These are phyloP conservation scores for Wallacemonas sp. DNA, from an alignment of 208 protist genomes.

Conservation along the genomic window DNA sequence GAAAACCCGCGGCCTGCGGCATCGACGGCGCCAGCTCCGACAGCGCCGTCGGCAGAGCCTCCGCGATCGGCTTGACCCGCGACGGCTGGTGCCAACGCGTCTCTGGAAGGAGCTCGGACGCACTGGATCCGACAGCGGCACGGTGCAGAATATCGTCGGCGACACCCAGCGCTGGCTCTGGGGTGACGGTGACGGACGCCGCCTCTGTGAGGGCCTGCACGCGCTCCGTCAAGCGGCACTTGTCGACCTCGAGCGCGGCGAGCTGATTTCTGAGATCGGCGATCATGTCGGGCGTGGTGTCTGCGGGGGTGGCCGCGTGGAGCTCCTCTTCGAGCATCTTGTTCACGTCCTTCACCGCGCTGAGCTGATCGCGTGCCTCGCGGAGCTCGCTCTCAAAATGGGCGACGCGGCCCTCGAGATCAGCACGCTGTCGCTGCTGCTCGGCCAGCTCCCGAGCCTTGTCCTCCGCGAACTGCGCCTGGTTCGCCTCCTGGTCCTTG, in stretches of 20 bases:
- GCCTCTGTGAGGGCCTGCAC: background rate
- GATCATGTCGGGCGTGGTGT: background rate
- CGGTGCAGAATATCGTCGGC: background rate
- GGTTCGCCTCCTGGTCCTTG: constrained; percentile 16
- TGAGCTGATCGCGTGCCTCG: background rate
- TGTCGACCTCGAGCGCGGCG: background rate
- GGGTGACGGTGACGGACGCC: background rate
- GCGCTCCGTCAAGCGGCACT: background rate
- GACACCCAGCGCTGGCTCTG: constrained; percentile 11
- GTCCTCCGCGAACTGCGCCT: background rate
- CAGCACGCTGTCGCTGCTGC: background rate
- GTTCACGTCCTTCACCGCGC: constrained; percentile 10
- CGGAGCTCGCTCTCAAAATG: constrained; percentile 9
- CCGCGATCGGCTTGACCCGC: constrained; percentile 27
- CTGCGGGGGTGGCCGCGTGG: background rate
- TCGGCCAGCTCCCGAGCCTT: background rate
- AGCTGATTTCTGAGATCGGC: background rate
- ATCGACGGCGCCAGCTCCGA: background rate
- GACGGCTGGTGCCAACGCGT: constrained; percentile 15
- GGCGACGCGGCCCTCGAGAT: background rate
- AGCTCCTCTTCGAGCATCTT: constrained; percentile 14
- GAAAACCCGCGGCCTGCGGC: constrained; percentile 5
- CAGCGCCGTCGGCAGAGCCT: constrained; percentile 6
- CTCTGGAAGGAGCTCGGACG: background rate
- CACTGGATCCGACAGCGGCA: background rate